A percentile compares a stretch with the other conserved stretches of the same genome.
phyloP scores from a whole-genome alignment of 148 eudicot species.

The Persicaria maculosa region DNA sequence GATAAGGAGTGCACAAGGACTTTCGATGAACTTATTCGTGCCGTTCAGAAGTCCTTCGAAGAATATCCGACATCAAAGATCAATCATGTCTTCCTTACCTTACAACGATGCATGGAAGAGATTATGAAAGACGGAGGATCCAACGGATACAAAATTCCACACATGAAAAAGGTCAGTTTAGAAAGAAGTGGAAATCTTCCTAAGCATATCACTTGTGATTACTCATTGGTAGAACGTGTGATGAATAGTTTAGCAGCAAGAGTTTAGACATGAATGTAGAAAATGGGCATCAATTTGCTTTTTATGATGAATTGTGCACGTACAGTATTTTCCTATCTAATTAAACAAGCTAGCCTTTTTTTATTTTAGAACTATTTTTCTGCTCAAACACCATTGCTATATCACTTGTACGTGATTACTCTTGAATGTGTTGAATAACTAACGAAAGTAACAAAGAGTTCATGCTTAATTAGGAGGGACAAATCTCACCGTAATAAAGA shows the following conservation, averaged over 20 bases:
- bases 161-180: background rate
- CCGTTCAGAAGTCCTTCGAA: background rate
- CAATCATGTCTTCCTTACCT: background rate
- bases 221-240: background rate
- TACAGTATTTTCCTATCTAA: too few species aligned
- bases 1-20: background rate
- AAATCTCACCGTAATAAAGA: too few species aligned
- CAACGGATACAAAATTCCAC: conserved; percentile 5
- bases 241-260: background rate
- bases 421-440: too few species aligned
- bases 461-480: too few species aligned
- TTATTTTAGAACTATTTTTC: too few species aligned
- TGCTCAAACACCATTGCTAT: too few species aligned
- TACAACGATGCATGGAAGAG: background rate
- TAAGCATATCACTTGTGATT: conserved; percentile 7
- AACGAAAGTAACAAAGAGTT: too few species aligned
- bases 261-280: too few species aligned
- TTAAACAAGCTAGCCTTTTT: too few species aligned
- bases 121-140: conserved; percentile 5
- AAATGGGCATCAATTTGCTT: too few species aligned
- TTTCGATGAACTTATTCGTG: conserved; percentile 4
- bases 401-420: too few species aligned
- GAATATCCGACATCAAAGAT: background rate
- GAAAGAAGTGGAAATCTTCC: conserved; percentile 2
- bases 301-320: too few species aligned